phyloP scores from a whole-genome alignment of 768 basidiomycete genomes.

The Gloeopeniophorella convolvens region DNA sequence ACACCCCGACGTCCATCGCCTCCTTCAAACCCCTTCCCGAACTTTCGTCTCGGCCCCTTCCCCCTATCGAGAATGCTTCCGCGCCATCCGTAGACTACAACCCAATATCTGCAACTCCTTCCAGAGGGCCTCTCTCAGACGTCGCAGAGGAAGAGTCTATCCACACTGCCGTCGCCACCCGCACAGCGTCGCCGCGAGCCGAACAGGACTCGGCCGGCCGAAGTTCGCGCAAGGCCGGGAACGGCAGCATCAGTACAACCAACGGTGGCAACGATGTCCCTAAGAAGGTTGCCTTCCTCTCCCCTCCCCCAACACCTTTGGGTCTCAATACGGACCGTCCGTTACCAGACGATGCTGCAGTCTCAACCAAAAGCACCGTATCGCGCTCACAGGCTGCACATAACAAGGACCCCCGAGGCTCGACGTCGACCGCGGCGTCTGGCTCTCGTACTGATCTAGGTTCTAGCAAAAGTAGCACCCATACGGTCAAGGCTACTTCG shows the following conservation, averaged over 20 bases:
- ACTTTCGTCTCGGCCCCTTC: slow-evolving; percentile 43
- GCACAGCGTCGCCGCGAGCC: slow-evolving; percentile 16
- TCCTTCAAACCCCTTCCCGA: slow-evolving; percentile 73
- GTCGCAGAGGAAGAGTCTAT: slow-evolving; percentile 17
- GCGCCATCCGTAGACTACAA: slow-evolving; percentile 28
- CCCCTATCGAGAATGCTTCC: slow-evolving; percentile 40
- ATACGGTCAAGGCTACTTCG: slow-evolving; percentile 46
- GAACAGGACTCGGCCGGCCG: slow-evolving; percentile 31
- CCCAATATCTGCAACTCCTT: slow-evolving; percentile 16
- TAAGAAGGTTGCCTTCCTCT: slow-evolving; percentile 87
- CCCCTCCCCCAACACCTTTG: slow-evolving; percentile 64
- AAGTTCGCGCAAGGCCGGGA: slow-evolving; percentile 36
- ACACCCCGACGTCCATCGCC: slow-evolving; percentile 33
- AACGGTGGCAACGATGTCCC: slow-evolving; percentile 41
- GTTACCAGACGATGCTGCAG: slow-evolving; percentile 41
- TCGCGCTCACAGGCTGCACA: slow-evolving; percentile 73
- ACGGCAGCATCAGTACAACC: slow-evolving; percentile 28
- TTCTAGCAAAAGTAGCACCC: slow-evolving; percentile 36
- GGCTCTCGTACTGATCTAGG: slow-evolving; percentile 56
- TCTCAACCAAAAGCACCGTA: slow-evolving; percentile 54
- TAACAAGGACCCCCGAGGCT: slow-evolving; percentile 63
- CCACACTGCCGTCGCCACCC: slow-evolving; percentile 18
- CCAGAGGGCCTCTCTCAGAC: slow-evolving; percentile 23
- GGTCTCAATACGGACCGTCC: slow-evolving; percentile 43
- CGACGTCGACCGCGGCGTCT: slow-evolving; percentile 55